These are phyloP conservation scores for Pichia sp. DNA, from an alignment of 1,139 yeast species.

Conservation along the genomic window DNA sequence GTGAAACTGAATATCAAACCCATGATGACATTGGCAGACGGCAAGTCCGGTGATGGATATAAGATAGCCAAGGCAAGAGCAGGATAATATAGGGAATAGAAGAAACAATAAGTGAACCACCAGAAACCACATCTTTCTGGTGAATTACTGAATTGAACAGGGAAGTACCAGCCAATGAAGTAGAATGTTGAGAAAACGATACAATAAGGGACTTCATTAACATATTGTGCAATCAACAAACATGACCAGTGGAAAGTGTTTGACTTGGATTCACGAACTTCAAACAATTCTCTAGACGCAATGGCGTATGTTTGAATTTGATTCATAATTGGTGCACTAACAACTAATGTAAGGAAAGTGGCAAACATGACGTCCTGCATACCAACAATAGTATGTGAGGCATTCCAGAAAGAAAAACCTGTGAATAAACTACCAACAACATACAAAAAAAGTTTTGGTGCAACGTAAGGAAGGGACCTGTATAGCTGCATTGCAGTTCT, in stretches of 20 bases:
- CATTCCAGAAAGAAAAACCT: conserved; percentile 36
- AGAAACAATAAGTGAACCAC: conserved; percentile 47
- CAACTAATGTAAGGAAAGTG: conserved; percentile 44
- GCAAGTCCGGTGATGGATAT: conserved; percentile 55
- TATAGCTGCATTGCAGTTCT: conserved; percentile 44
- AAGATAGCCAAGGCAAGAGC: conserved; percentile 50
- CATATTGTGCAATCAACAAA: conserved; percentile 46
- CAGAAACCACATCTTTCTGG: conserved; percentile 49
- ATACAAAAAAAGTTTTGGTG: conserved; percentile 39
- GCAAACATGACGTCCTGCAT: conserved; percentile 53
- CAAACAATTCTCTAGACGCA: conserved; percentile 51
- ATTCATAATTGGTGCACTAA: conserved; percentile 50
- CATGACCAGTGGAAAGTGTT: conserved; percentile 66
- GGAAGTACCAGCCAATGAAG: conserved; percentile 54
- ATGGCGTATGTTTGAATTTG: conserved; percentile 56
- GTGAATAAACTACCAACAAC: conserved; percentile 42
- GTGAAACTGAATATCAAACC: conserved; percentile 51
- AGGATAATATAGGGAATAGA: conserved; percentile 52
- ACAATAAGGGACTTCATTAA: conserved; percentile 55
- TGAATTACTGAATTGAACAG: conserved; percentile 43
- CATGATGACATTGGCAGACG: conserved; percentile 53
- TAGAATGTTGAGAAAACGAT: conserved; percentile 47
- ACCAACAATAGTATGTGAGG: conserved; percentile 41
- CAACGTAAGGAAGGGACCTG: conserved; percentile 45
- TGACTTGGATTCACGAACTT: conserved; percentile 59